Evolutionary conservation across 1,139 yeast species (phyloP).

Genomic region (Kluyveromyces marxianus): DNA sequence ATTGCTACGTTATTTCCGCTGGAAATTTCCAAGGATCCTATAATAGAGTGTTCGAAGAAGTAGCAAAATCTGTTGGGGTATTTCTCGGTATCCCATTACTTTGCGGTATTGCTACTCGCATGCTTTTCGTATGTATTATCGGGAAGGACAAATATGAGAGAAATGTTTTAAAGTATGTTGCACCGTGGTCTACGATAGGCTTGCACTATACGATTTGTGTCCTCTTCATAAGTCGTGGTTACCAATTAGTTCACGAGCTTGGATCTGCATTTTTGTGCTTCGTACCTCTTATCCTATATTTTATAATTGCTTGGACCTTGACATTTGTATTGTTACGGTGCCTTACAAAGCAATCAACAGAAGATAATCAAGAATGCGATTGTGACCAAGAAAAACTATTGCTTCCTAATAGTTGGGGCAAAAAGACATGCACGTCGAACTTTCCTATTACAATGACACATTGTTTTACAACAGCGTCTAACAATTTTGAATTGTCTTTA

Average conservation of each 20-base stretch:
- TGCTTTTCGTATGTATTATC: slow-evolving; percentile 24
- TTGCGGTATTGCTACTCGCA: slow-evolving; percentile 40
- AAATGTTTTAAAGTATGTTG: slow-evolving; percentile 34
- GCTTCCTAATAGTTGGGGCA: slow-evolving; percentile 18
- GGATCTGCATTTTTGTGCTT: slow-evolving; percentile 46
- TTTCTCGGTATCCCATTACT: slow-evolving; percentile 51
- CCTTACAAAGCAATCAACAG: slow-evolving; percentile 15
- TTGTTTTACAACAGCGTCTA: slow-evolving; percentile 52
- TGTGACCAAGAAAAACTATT: slow-evolving; percentile 31
- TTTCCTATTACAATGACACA: slow-evolving; percentile 43
- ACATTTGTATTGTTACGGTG: slow-evolving; percentile 37
- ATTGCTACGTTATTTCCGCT: slow-evolving; percentile 36
- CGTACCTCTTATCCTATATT: slow-evolving; percentile 45
- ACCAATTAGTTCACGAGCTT: slow-evolving; percentile 41
- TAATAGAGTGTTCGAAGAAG: slow-evolving; percentile 34
- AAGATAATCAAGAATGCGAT: slow-evolving; percentile 29
- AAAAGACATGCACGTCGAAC: slow-evolving; percentile 33
- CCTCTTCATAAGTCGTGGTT: slow-evolving; percentile 49
- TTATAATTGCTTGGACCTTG: slow-evolving; percentile 42
- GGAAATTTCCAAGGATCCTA: slow-evolving; percentile 16
- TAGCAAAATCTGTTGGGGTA: slow-evolving; percentile 45
- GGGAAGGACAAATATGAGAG: slow-evolving; percentile 32
- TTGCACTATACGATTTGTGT: slow-evolving; percentile 46
- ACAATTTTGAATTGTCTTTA: slow-evolving; percentile 47
- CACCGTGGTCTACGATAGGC: slow-evolving; percentile 48